phyloP scores from a whole-genome alignment of 78 protist genomes.

The Cavenderia fasciculata region DNA sequence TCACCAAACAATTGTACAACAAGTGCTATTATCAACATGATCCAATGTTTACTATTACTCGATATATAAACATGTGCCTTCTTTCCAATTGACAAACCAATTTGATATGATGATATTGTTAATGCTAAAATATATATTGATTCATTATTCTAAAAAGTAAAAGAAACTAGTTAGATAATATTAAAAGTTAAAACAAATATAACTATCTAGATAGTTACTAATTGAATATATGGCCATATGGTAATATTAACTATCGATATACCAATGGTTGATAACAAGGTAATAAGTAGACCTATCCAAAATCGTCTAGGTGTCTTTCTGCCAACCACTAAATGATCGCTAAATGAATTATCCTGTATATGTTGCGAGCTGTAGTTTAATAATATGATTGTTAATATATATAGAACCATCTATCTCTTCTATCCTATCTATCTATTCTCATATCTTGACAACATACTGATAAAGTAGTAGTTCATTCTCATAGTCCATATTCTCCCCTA shows the following conservation, averaged over 20 bases:
- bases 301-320: slow-evolving; percentile 36
- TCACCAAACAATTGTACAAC: slow-evolving; percentile 43
- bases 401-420: too few species aligned
- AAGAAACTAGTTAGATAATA: background rate
- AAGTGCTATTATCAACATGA: slow-evolving; percentile 6
- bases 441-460: too few species aligned
- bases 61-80: slow-evolving; percentile 6
- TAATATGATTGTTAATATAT: too few species aligned
- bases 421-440: too few species aligned
- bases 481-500: too few species aligned
- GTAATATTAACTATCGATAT: slow-evolving; percentile 41
- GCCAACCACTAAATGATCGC: slow-evolving; percentile 62
- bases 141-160: slow-evolving; percentile 13
- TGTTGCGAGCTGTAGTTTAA: too few species aligned
- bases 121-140: slow-evolving; percentile 26
- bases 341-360: too few species aligned
- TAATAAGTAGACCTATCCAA: slow-evolving; percentile 34
- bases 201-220: background rate
- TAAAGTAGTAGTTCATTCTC: too few species aligned
- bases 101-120: slow-evolving; percentile 28
- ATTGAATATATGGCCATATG: slow-evolving; percentile 52
- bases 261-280: slow-evolving; percentile 20
- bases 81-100: slow-evolving; percentile 33
- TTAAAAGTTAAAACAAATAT: background rate
- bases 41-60: slow-evolving; percentile 19